Evolutionary conservation across 352 stramenopile genomes (phyloP).

Genomic region (Phytopythium aichiense): DNA sequence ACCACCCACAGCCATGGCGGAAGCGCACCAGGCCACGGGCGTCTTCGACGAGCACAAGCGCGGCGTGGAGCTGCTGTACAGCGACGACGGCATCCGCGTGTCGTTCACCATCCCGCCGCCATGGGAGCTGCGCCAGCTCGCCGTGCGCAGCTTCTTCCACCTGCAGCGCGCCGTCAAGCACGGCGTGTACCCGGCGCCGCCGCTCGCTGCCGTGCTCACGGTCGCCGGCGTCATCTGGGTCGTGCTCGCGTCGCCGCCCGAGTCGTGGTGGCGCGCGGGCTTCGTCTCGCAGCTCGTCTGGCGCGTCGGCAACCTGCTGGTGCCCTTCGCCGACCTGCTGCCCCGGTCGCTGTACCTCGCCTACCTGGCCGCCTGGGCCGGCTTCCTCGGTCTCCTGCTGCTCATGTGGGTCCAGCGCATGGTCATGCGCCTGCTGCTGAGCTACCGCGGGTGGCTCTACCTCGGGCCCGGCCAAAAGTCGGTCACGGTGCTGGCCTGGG

Average conservation of each 20-base stretch:
- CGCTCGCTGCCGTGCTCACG: constrained; percentile 49
- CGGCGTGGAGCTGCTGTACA: constrained; percentile 83
- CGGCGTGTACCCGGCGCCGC: constrained; percentile 76
- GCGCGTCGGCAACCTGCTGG: constrained; percentile 73
- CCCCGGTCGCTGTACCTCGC: constrained; percentile 74
- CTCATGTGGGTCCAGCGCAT: constrained; percentile 86
- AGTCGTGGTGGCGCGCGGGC: constrained; percentile 86
- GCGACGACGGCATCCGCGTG: constrained; percentile 76
- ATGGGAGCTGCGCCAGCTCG: constrained; percentile 60
- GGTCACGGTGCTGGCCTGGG: constrained; percentile 66
- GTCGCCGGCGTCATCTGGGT: constrained; percentile 61
- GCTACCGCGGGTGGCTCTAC: constrained; percentile 88
- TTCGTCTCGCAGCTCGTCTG: constrained; percentile 72
- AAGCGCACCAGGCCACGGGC: constrained; percentile 81
- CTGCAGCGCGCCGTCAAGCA: constrained; percentile 64
- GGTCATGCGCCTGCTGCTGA: constrained; percentile 76
- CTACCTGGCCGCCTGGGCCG: constrained; percentile 79
- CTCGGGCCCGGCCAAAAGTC: constrained; percentile 64
- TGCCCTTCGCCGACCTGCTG: constrained; percentile 62
- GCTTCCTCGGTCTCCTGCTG: constrained; percentile 74
- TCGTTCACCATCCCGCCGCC: constrained; percentile 83
- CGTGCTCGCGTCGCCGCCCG: constrained; percentile 47
- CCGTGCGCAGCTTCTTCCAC: constrained; percentile 64
- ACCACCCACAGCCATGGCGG: constrained; percentile 46
- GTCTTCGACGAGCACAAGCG: constrained; percentile 87